A percentile compares a stretch with the other conserved stretches of the same genome.
Evolutionary conservation across 2,329 filamentous ascomycete species (phyloP).

Genomic region (Balansia obtecta): DNA sequence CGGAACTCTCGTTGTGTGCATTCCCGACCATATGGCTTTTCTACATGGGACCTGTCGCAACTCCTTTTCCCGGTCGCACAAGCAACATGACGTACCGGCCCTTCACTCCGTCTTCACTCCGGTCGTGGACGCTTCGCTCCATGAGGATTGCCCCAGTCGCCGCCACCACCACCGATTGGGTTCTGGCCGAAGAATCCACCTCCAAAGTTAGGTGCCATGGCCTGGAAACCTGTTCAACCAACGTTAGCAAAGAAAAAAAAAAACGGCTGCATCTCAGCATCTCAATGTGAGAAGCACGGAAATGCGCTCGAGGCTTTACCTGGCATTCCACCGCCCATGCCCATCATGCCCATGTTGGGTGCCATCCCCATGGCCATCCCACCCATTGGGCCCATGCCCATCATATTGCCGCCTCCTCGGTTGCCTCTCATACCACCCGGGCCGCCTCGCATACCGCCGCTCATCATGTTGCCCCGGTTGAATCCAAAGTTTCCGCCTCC

Average conservation of each 20-base stretch:
- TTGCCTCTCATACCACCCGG: conserved; percentile 36
- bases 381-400: conserved; percentile 34
- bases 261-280: too few species aligned
- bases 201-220: conserved; percentile 59
- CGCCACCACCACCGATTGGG: conserved; percentile 31
- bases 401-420: conserved; percentile 39
- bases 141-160: conserved; percentile 68
- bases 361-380: conserved; percentile 45
- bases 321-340: conserved; percentile 27
- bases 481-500: conserved; percentile 39
- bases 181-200: conserved; percentile 54
- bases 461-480: conserved; percentile 22
- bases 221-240: conserved; percentile 50
- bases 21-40: background rate
- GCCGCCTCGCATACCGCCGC: conserved; percentile 34
- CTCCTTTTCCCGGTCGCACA: background rate
- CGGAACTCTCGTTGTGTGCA: background rate
- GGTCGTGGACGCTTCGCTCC: conserved; percentile 68
- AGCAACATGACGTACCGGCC: background rate
- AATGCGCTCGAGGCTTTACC: too few species aligned
- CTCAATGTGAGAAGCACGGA: too few species aligned
- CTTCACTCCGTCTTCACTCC: conserved; percentile 44
- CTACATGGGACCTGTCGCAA: background rate
- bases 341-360: conserved; percentile 45
- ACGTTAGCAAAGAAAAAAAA: too few species aligned